Percentiles rank a stretch among this genome's conserved stretches.
phyloP scores from a whole-genome alignment of 208 protist species.

The Naegleria lovaniensis region DNA sequence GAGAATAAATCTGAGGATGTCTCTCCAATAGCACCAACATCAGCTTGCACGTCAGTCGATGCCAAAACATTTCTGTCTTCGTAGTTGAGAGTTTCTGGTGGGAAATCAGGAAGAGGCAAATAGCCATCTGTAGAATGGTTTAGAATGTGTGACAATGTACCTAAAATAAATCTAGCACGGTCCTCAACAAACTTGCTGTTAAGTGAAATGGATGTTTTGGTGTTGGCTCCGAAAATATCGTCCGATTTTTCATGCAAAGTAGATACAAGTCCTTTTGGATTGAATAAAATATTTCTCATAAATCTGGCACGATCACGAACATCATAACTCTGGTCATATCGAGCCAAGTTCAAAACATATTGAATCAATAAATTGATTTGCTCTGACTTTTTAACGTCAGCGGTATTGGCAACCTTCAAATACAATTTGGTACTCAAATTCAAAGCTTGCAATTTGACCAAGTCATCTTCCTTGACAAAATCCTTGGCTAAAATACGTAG shows the following conservation, averaged over 20 bases:
- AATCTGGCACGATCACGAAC: constrained; percentile 56
- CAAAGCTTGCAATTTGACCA: constrained; percentile 87
- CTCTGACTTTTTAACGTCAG: neutral
- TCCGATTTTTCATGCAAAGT: neutral
- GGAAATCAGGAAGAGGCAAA: constrained; percentile 50
- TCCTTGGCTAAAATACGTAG: constrained; percentile 78
- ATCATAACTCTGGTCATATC: constrained; percentile 66
- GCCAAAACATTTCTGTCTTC: constrained; percentile 24
- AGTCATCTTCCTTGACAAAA: constrained; percentile 60
- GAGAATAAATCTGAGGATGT: neutral
- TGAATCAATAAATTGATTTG: constrained; percentile 30
- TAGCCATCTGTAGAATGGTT: constrained; percentile 43
- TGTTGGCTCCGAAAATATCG: constrained; percentile 34
- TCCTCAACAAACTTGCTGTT: constrained; percentile 3
- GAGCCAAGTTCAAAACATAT: constrained; percentile 56
- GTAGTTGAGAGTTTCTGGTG: constrained; percentile 38
- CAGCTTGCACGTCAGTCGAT: neutral
- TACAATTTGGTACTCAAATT: constrained; percentile 84
- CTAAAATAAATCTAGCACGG: constrained; percentile 41
- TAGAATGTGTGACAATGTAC: constrained; percentile 51
- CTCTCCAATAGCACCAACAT: neutral
- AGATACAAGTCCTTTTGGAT: neutral
- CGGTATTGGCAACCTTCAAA: constrained; percentile 44
- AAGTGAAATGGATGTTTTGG: constrained; percentile 42
- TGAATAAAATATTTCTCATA: constrained; percentile 37